phyloP scores from a whole-genome alignment of 768 basidiomycete species.

The Chalciporus sphaerocephalus region DNA sequence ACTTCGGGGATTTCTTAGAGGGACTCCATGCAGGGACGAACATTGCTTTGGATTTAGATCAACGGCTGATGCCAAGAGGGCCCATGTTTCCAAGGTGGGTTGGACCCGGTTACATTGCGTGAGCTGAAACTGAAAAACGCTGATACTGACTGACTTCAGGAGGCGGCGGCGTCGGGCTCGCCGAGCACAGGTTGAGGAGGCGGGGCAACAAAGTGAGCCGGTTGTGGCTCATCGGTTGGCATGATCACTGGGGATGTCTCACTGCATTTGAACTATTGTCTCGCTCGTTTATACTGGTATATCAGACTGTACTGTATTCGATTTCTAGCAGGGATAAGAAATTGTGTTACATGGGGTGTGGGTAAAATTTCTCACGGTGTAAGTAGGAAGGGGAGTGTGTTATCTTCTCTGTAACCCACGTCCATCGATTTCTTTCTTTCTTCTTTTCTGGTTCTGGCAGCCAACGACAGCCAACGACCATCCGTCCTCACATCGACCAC shows the following conservation, averaged over 20 bases:
- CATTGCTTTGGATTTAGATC: constrained; percentile 88
- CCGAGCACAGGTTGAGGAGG: constrained; percentile 13
- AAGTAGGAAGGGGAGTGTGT: constrained; percentile 30
- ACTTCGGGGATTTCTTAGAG: no score
- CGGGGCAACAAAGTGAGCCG: neutral
- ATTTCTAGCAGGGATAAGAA: no score
- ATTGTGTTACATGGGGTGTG: no score
- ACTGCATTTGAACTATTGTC: no score
- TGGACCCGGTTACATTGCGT: neutral
- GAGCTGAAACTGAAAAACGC: neutral
- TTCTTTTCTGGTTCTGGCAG: constrained; percentile 22
- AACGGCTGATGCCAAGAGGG: constrained; percentile 86
- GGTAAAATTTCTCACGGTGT: constrained; percentile 27
- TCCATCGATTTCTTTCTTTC: constrained; percentile 31
- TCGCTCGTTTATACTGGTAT: no score
- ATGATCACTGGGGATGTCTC: neutral
- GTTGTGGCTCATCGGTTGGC: neutral
- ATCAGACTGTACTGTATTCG: no score
- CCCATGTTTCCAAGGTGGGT: constrained; percentile 74
- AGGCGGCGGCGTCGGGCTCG: constrained; percentile 29
- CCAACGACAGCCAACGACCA: constrained; percentile 16
- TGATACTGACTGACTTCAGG: constrained; percentile 9
- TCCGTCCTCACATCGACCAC: neutral
- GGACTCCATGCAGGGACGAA: constrained; percentile 90
- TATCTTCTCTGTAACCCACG: constrained; percentile 30